Conservation (phyloP, 208 protist species). For the Trypanosoma melophagium region DNA sequence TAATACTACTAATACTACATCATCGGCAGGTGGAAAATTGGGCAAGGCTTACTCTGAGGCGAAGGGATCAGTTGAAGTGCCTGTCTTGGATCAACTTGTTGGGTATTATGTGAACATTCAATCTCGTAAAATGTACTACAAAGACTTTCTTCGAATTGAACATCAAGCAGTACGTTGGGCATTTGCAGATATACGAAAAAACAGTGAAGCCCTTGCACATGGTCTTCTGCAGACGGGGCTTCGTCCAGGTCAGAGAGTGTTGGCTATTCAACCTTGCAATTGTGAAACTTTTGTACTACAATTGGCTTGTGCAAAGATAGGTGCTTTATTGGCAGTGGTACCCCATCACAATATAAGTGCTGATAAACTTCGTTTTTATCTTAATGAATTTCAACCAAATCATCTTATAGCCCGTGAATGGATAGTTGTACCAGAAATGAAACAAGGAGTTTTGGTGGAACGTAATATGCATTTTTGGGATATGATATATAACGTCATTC, state of each 20-base stretch:
- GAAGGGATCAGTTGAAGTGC: conserved; percentile 55
- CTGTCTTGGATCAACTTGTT: conserved; percentile 88
- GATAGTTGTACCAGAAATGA: conserved; percentile 85
- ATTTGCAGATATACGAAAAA: conserved; percentile 92
- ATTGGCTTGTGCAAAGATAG: conserved; percentile 88
- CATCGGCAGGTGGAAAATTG: conserved; percentile 36
- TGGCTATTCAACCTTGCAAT: conserved; percentile 90
- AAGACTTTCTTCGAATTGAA: conserved; percentile 91
- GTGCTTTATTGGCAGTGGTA: conserved; percentile 80
- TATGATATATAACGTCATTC: conserved; percentile 91
- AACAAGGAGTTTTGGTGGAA: conserved; percentile 85
- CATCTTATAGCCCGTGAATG: conserved; percentile 87
- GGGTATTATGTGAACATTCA: conserved; percentile 94
- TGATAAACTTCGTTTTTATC: conserved; percentile 89
- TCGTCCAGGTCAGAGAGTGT: conserved; percentile 80
- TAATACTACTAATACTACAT: conserved; percentile 45
- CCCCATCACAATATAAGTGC: conserved; percentile 81
- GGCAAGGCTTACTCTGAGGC: conserved; percentile 80
- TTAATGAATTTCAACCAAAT: conserved; percentile 90
- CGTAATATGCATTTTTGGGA: conserved; percentile 93
- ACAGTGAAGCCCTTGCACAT: conserved; percentile 90
- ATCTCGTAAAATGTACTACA: conserved; percentile 94
- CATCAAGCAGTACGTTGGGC: conserved; percentile 92
- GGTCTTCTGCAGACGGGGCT: conserved; percentile 89
- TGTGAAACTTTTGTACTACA: conserved; percentile 91